Conservation (phyloP, 2,329 filamentous ascomycete species). For the Rhexocercosporidium sp. region DNA sequence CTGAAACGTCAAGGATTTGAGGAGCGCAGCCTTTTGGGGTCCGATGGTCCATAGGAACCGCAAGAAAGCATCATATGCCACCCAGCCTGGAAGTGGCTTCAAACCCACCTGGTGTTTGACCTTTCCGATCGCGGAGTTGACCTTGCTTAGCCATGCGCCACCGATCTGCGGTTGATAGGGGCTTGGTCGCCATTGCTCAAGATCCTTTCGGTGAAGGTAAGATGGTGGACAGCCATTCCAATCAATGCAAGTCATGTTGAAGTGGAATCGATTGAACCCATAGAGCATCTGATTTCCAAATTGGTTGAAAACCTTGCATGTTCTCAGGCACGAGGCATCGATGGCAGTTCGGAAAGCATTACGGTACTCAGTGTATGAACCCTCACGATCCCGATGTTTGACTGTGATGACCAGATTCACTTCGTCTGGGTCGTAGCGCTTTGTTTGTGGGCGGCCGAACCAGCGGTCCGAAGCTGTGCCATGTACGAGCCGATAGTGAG, state of each 20-base stretch:
- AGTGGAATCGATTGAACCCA: not conserved
- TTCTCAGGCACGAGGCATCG: not conserved
- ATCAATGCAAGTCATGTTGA: not conserved
- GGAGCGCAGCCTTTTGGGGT: slow-evolving; percentile 7
- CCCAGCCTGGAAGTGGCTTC: slow-evolving; percentile 13
- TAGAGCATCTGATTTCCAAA: not conserved
- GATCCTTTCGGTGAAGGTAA: not conserved
- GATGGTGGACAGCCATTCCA: not conserved
- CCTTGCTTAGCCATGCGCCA: too few species aligned
- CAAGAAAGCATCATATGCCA: slow-evolving; percentile 24
- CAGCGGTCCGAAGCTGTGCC: too few species aligned
- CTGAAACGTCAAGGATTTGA: slow-evolving; percentile 9
- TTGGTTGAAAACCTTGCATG: not conserved
- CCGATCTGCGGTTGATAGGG: not conserved
- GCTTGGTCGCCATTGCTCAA: not conserved
- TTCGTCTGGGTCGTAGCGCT: too few species aligned
- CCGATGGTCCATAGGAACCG: slow-evolving; percentile 26
- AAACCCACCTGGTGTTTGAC: too few species aligned
- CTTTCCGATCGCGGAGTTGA: too few species aligned
- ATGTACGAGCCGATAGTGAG: too few species aligned
- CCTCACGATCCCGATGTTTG: not conserved
- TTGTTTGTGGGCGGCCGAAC: too few species aligned
- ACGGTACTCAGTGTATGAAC: not conserved
- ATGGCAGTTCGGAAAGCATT: not conserved
- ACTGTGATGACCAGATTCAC: not conserved